Percentiles rank a stretch among this genome's conserved stretches.
Evolutionary conservation across 1,284 basidiomycete species (phyloP).

Genomic region (Ceratobasidium sp.): DNA sequence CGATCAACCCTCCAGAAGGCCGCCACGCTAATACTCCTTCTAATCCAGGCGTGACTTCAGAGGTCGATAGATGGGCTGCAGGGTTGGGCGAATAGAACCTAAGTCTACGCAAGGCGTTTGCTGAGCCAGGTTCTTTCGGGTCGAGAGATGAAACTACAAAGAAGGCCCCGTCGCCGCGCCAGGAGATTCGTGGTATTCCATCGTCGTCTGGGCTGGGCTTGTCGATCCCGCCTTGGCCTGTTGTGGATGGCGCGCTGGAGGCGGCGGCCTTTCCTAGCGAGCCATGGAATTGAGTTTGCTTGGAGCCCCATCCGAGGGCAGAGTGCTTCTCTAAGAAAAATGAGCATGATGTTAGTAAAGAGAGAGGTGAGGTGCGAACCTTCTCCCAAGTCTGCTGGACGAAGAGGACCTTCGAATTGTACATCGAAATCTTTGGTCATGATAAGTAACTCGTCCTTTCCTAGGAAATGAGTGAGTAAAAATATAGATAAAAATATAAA

Average conservation of each 20-base stretch:
- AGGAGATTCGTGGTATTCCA: constrained; percentile 77
- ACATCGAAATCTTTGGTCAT: constrained; percentile 93
- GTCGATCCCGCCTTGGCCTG: constrained; percentile 58
- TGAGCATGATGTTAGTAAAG: constrained; percentile 9
- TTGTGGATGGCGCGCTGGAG: constrained; percentile 60
- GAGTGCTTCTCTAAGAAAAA: constrained; percentile 78
- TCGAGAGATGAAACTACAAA: constrained; percentile 86
- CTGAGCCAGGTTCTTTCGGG: constrained; percentile 10
- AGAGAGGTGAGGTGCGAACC: constrained; percentile 58
- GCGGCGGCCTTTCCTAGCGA: constrained; percentile 92
- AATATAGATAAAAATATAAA: neutral
- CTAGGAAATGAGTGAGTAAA: constrained; percentile 54
- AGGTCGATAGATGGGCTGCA: constrained; percentile 84
- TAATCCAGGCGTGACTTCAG: constrained; percentile 83
- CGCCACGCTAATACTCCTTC: constrained; percentile 88
- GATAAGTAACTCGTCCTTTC: constrained; percentile 81
- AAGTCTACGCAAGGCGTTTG: constrained; percentile 5
- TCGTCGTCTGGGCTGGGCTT: constrained; percentile 76
- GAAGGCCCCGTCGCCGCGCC: constrained; percentile 92
- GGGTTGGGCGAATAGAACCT: constrained; percentile 59
- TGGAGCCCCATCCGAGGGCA: constrained; percentile 98
- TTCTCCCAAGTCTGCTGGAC: constrained; percentile 85
- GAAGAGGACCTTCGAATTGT: constrained; percentile 79
- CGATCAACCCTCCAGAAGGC: constrained; percentile 89
- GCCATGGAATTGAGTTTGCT: constrained; percentile 97